Conservation (phyloP, 345 rosid species). For the Xanthoceras sorbifolium region DNA sequence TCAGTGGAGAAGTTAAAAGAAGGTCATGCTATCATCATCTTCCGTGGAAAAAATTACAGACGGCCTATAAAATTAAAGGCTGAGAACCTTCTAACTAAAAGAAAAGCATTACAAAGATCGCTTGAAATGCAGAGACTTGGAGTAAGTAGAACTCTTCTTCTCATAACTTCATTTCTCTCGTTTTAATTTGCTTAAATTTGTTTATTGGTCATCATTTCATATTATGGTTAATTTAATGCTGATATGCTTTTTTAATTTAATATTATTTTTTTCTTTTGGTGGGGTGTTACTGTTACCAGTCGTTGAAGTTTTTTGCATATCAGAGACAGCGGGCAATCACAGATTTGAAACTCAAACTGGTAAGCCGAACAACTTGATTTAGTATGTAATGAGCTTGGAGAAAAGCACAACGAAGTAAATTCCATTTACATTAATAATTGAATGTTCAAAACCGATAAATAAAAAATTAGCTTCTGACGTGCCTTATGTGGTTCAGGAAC, state of each 20-base stretch:
- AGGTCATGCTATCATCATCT: conserved; percentile 75
- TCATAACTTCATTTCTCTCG: background rate
- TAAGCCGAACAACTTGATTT: conserved; percentile 24
- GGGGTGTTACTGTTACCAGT: conserved; percentile 44
- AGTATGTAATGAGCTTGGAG: background rate
- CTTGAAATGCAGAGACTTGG: conserved; percentile 76
- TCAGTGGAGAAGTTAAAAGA: conserved; percentile 69
- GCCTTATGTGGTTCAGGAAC: background rate
- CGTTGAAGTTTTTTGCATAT: conserved; percentile 69
- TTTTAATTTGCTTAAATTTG: background rate
- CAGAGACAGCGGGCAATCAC: conserved; percentile 48
- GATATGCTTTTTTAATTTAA: background rate
- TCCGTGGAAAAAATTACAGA: conserved; percentile 83
- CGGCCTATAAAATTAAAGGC: conserved; percentile 56
- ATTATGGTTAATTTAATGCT: background rate
- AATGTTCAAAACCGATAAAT: background rate
- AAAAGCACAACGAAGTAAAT: background rate
- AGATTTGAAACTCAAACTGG: conserved; percentile 58
- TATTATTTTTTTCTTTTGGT: conserved; percentile 10
- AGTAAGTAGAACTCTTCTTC: conserved; percentile 43
- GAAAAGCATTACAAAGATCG: conserved; percentile 69
- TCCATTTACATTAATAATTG: background rate
- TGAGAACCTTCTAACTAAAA: conserved; percentile 65
- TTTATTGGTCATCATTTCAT: background rate
- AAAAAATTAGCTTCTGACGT: background rate